Conservation (phyloP, 1,139 yeast genomes). For the Schwanniomyces etchellsii region DNA sequence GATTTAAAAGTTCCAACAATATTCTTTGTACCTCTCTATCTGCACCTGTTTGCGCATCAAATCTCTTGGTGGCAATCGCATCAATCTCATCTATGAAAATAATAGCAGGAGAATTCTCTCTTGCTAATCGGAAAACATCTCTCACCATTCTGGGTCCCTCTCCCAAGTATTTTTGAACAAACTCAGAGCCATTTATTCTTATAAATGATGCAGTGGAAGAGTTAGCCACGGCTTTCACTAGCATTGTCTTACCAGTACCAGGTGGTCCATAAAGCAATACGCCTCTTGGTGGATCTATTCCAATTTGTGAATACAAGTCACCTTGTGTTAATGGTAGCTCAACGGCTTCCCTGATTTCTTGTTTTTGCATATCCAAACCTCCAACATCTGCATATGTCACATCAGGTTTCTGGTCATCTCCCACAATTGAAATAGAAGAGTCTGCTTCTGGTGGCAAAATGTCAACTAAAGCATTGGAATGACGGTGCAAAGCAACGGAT, state of each 20-base stretch:
- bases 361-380: constrained; percentile 98
- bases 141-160: constrained; percentile 99
- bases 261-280: constrained; percentile 97
- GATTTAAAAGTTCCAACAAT: constrained; percentile 88
- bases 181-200: constrained; percentile 96
- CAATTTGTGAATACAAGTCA: constrained; percentile 93
- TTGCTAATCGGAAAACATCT: constrained; percentile 93
- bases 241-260: constrained; percentile 98
- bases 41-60: constrained; percentile 99
- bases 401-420: constrained; percentile 91
- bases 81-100: constrained; percentile 98
- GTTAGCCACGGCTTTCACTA: constrained; percentile 98
- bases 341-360: constrained; percentile 97
- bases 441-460: constrained; percentile 99
- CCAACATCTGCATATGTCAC: constrained; percentile 93
- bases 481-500: constrained; percentile 96
- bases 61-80: constrained; percentile 98
- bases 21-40: constrained; percentile 99
- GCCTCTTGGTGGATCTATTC: constrained; percentile 98
- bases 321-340: constrained; percentile 96
- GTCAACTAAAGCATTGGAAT: constrained; percentile 95
- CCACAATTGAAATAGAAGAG: constrained; percentile 89
- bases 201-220: constrained; percentile 93
- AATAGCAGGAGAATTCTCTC: constrained; percentile 95
- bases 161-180: constrained; percentile 96